Conservation (phyloP, 495 filamentous ascomycete species). For the Pseudotulostoma volvatum region DNA sequence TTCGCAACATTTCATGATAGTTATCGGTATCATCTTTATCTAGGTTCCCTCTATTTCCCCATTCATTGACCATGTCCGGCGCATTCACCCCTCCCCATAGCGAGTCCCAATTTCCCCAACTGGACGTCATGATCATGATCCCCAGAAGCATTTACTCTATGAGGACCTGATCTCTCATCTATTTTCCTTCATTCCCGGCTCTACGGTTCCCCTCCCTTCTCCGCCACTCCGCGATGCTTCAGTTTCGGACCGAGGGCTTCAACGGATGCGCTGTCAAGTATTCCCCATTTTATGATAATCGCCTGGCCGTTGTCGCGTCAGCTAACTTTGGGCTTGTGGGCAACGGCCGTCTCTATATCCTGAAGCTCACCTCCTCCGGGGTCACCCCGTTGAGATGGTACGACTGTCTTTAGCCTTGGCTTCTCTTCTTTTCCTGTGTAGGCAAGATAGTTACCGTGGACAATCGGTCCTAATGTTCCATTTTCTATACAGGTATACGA, state of each 20-base stretch:
- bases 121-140: no score
- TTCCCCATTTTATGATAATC: conserved; percentile 92
- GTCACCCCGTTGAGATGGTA: conserved; percentile 68
- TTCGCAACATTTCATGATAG: no score
- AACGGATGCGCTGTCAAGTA: conserved; percentile 94
- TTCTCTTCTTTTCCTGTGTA: conserved; percentile 2
- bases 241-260: conserved; percentile 82
- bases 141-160: no score
- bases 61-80: no score
- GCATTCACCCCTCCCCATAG: no score
- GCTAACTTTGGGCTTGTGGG: conserved; percentile 94
- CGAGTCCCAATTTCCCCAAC: no score
- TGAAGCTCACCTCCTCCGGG: conserved; percentile 64
- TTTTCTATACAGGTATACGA: conserved; percentile 52
- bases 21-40: no score
- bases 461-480: background rate
- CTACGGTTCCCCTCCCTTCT: no score
- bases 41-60: no score
- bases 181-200: no score
- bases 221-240: conserved; percentile 59
- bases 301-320: conserved; percentile 69
- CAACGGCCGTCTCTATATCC: conserved; percentile 75
- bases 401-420: background rate
- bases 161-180: no score
- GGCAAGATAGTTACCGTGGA: conserved; percentile 1